A percentile compares a stretch with the other conserved stretches of the same genome.
Conservation (phyloP, 1,284 basidiomycete genomes). For the Cronartium quercuum region DNA sequence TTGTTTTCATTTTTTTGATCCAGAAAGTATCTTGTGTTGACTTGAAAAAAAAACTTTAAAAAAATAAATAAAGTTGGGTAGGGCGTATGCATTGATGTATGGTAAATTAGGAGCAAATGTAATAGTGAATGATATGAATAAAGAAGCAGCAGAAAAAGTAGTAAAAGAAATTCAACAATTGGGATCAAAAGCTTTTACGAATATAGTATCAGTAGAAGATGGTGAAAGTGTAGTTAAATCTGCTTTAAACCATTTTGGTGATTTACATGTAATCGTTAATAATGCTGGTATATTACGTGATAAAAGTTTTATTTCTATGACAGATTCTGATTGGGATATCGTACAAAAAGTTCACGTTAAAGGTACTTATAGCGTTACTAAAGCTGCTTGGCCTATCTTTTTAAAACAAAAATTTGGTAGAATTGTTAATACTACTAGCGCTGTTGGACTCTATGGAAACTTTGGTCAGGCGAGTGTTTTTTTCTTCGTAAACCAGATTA, state of each 20-base stretch:
- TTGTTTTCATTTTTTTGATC: too few relatives aligned
- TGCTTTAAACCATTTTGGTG: constrained; percentile 79
- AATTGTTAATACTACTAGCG: constrained; percentile 87
- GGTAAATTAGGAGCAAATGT: constrained; percentile 87
- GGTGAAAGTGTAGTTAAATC: constrained; percentile 83
- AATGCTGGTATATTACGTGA: constrained; percentile 87
- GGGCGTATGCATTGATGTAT: constrained; percentile 86
- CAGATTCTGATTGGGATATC: constrained; percentile 87
- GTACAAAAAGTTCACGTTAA: constrained; percentile 79
- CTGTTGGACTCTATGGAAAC: constrained; percentile 87
- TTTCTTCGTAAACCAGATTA: constrained; percentile 60
- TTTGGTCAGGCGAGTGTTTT: constrained; percentile 77
- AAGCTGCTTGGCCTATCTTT: constrained; percentile 96
- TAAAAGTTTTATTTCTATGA: constrained; percentile 83
- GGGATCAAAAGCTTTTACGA: constrained; percentile 80
- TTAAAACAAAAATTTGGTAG: constrained; percentile 95
- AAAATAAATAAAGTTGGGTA: constrained; percentile 59
- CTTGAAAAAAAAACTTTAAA: too few relatives aligned
- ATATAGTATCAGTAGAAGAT: constrained; percentile 79
- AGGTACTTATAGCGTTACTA: constrained; percentile 60
- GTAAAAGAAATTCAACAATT: constrained; percentile 82
- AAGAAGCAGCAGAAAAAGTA: constrained; percentile 73
- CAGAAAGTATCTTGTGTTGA: background rate
- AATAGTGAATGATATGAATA: constrained; percentile 90
- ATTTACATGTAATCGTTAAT: constrained; percentile 69